Percentiles rank a stretch among this genome's conserved stretches.
phyloP scores from a whole-genome alignment of 2,329 filamentous ascomycete genomes.

The Xylaria sp. region DNA sequence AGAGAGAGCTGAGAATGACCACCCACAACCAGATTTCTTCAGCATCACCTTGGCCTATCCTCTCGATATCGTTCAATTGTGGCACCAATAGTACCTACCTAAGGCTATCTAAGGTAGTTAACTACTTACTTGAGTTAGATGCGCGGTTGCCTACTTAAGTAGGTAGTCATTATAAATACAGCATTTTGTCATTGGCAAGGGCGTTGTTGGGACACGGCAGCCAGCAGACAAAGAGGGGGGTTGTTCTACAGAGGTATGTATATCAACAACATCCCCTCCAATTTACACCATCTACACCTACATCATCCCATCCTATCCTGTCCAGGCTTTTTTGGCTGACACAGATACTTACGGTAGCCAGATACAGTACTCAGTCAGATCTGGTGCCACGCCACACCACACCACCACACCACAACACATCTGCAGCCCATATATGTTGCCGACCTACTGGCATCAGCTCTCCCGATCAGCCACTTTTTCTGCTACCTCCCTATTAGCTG shows the following conservation, averaged over 20 bases:
- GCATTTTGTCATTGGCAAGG: neutral
- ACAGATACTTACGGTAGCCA: too few relatives aligned
- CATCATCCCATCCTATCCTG: too few relatives aligned
- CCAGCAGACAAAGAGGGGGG: neutral
- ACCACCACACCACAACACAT: too few relatives aligned
- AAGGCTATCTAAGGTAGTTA: neutral
- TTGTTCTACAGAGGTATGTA: neutral
- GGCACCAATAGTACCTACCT: neutral
- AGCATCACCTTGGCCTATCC: neutral
- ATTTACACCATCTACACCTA: too few relatives aligned
- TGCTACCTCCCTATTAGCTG: neutral
- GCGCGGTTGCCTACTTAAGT: neutral
- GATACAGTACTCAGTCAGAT: too few relatives aligned
- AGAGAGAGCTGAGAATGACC: neutral
- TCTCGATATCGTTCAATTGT: neutral
- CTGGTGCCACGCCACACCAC: too few relatives aligned
- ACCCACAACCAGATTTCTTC: neutral
- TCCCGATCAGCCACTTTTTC: too few relatives aligned
- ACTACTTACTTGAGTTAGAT: neutral
- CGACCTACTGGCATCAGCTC: too few relatives aligned
- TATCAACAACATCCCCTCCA: neutral
- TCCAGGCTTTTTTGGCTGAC: too few relatives aligned
- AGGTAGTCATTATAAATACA: neutral
- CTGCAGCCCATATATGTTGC: too few relatives aligned
- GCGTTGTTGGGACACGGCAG: neutral